phyloP scores from a whole-genome alignment of 2,329 filamentous ascomycete species.

The Fusarium avenaceum region DNA sequence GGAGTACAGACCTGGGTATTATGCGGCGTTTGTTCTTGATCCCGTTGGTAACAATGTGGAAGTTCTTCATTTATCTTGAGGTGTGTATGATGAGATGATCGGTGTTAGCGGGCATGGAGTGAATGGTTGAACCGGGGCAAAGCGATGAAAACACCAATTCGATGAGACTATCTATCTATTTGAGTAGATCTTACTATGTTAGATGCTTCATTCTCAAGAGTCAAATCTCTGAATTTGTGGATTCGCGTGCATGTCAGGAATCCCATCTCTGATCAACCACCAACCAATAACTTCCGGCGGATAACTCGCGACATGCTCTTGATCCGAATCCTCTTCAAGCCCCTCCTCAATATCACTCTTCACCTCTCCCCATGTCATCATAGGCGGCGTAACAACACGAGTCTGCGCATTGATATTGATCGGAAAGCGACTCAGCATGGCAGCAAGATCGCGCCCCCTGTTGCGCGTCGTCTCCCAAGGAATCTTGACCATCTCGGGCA shows the following conservation, averaged over 20 bases:
- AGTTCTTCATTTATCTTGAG: conserved; percentile 51
- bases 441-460: conserved; percentile 5
- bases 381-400: conserved; percentile 5
- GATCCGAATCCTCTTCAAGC: conserved; percentile 4
- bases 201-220: background rate
- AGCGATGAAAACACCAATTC: no score
- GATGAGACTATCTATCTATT: background rate
- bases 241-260: conserved; percentile 19
- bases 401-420: background rate
- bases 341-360: conserved; percentile 37
- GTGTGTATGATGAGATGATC: background rate
- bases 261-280: conserved; percentile 21
- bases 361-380: conserved; percentile 38
- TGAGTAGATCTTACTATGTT: background rate
- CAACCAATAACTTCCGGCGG: conserved; percentile 6
- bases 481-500: conserved; percentile 43
- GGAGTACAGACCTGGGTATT: conserved; percentile 63
- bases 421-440: conserved; percentile 19
- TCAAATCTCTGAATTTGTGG: conserved; percentile 6
- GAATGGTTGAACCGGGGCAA: no score
- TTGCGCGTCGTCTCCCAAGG: conserved; percentile 45
- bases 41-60: conserved; percentile 68
- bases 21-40: conserved; percentile 65
- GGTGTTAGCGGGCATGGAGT: background rate
- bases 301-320: background rate